Conservation (phyloP, 1,139 yeast species). For the Eremothecium coryli region DNA sequence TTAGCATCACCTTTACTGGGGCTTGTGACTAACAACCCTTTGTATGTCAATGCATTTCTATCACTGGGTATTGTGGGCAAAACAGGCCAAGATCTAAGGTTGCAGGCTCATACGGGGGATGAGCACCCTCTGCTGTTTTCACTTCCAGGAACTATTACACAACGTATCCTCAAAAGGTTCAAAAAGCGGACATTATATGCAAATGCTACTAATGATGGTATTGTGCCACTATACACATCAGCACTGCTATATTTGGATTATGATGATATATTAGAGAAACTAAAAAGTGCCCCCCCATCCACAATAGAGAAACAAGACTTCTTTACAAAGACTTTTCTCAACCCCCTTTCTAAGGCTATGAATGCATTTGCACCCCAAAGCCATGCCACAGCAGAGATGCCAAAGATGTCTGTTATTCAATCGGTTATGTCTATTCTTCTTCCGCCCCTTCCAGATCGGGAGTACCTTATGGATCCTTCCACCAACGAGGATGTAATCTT, state of each 20-base stretch:
- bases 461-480: conserved; percentile 57
- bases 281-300: conserved; percentile 31
- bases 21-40: conserved; percentile 74
- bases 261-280: conserved; percentile 34
- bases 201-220: conserved; percentile 57
- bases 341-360: conserved; percentile 27
- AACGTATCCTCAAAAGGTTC: conserved; percentile 49
- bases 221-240: conserved; percentile 85
- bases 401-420: conserved; percentile 71
- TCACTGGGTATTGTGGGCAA: conserved; percentile 87
- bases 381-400: conserved; percentile 32
- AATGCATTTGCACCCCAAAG: conserved; percentile 28
- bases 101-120: conserved; percentile 31
- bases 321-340: conserved; percentile 20
- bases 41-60: conserved; percentile 72
- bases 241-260: conserved; percentile 70
- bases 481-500: conserved; percentile 46
- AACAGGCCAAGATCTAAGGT: conserved; percentile 86
- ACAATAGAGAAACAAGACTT: conserved; percentile 11
- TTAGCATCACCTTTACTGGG: conserved; percentile 88
- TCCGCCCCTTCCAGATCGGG: conserved; percentile 78
- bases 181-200: conserved; percentile 42
- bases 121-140: conserved; percentile 58
- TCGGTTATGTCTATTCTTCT: conserved; percentile 69
- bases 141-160: conserved; percentile 72